phyloP scores from a whole-genome alignment of 2,329 filamentous ascomycete species.

The Colletotrichum cuscutae region DNA sequence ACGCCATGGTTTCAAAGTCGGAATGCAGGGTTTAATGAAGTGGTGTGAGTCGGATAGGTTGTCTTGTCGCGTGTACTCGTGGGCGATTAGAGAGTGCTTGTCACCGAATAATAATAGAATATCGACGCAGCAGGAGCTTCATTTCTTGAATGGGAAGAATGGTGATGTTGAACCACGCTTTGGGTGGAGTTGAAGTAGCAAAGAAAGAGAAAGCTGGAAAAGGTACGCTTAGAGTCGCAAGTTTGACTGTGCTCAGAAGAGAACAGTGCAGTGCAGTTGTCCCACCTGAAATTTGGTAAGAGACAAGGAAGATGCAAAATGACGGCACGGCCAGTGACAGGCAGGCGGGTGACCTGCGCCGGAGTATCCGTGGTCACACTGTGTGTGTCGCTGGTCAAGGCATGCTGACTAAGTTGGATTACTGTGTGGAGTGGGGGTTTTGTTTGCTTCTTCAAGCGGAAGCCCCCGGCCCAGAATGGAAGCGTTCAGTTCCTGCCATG shows the following conservation, averaged over 20 bases:
- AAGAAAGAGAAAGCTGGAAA: neutral
- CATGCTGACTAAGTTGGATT: neutral
- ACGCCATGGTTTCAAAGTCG: constrained; percentile 30
- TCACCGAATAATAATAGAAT: constrained; percentile 28
- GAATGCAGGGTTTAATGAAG: constrained; percentile 31
- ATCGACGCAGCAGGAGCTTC: constrained; percentile 12
- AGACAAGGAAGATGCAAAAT: constrained; percentile 28
- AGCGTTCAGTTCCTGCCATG: too few species aligned
- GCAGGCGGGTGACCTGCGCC: neutral
- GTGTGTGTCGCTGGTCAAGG: neutral
- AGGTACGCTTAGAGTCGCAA: neutral
- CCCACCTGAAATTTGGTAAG: constrained; percentile 18
- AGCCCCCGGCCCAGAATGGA: too few species aligned
- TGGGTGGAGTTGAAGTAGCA: neutral
- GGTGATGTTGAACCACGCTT: neutral
- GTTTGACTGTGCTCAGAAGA: constrained; percentile 14
- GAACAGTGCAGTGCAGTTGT: neutral
- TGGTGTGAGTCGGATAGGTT: neutral
- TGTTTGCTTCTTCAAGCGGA: neutral
- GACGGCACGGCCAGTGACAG: constrained; percentile 29
- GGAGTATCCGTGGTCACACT: neutral
- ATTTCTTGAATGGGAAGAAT: constrained; percentile 21
- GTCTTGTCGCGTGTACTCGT: neutral
- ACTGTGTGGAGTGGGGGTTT: neutral
- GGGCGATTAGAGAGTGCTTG: neutral